These are phyloP conservation scores for Fusarium bactridioides DNA, from an alignment of 2,329 filamentous ascomycete species.

Conservation along the genomic window DNA sequence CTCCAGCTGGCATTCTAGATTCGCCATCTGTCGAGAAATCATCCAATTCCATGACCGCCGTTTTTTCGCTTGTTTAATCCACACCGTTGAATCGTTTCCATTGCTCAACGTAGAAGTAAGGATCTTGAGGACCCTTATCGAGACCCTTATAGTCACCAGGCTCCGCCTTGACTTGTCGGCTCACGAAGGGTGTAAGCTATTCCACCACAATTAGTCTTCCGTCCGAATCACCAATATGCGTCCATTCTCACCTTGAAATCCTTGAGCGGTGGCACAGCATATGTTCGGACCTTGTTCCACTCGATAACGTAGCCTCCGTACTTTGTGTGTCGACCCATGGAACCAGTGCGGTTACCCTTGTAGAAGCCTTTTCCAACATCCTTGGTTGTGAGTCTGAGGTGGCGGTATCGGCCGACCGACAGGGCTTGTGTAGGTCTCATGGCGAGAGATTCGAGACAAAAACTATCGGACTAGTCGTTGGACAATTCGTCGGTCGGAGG, in stretches of 20 bases:
- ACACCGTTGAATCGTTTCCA: conserved; percentile 75
- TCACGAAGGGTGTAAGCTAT: conserved; percentile 83
- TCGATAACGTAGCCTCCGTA: conserved; percentile 86
- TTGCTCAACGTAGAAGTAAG: conserved; percentile 67
- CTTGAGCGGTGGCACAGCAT: conserved; percentile 77
- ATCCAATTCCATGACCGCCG: neutral
- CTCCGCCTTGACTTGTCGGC: conserved; percentile 61
- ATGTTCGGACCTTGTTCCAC: conserved; percentile 88
- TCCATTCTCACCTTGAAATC: conserved; percentile 72
- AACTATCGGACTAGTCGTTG: neutral
- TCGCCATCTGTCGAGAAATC: neutral
- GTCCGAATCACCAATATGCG: neutral
- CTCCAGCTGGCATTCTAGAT: conserved; percentile 8
- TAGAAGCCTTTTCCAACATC: conserved; percentile 94
- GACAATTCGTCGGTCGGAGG: neutral
- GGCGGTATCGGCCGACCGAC: conserved; percentile 72
- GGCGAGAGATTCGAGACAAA: conserved; percentile 32
- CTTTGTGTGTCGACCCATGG: conserved; percentile 85
- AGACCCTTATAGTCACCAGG: conserved; percentile 63
- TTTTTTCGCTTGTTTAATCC: conserved; percentile 51
- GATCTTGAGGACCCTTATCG: conserved; percentile 64
- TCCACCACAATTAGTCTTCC: conserved; percentile 23
- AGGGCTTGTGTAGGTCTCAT: conserved; percentile 77
- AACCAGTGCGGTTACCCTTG: conserved; percentile 91
- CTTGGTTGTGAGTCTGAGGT: conserved; percentile 88